A percentile compares a stretch with the other conserved stretches of the same genome.
Evolutionary conservation across 139 green algal species (phyloP).

Genomic region (Chlamydomonas sp.): DNA sequence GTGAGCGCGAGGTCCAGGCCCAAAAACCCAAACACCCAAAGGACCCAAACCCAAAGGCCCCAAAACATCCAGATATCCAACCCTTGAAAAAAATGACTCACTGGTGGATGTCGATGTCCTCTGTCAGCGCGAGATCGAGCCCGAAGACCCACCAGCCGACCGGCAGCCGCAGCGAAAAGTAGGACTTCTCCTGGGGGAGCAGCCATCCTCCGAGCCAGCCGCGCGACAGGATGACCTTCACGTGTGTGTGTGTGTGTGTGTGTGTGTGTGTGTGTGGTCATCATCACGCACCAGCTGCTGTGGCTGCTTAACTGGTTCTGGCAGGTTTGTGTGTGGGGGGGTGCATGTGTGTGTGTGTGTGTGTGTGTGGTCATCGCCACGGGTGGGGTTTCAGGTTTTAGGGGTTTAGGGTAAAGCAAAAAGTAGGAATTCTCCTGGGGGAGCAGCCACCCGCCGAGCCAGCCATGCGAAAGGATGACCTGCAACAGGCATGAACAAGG

Average conservation of each 20-base stretch:
- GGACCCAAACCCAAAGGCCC: background rate
- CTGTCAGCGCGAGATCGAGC: constrained; percentile 72
- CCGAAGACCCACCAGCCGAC: constrained; percentile 85
- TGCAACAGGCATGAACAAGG: too few species aligned
- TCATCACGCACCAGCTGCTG: constrained; percentile 79
- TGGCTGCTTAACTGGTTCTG: constrained; percentile 84
- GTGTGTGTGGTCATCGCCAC: too few species aligned
- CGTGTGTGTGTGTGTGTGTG: too few species aligned
- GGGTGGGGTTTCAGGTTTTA: too few species aligned
- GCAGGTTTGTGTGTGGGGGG: too few species aligned
- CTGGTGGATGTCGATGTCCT: constrained; percentile 77
- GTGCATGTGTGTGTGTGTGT: too few species aligned
- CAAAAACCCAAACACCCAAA: background rate
- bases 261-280: too few species aligned
- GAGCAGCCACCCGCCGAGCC: constrained; percentile 85
- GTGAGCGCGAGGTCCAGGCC: background rate
- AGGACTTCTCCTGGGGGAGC: constrained; percentile 78
- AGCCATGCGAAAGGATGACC: constrained; percentile 38
- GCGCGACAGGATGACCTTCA: background rate
- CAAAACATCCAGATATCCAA: background rate
- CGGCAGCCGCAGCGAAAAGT: constrained; percentile 79
- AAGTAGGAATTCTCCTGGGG: constrained; percentile 86
- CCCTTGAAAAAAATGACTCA: constrained; percentile 45
- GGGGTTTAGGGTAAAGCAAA: too few species aligned
- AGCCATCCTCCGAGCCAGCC: constrained; percentile 87